Percentiles rank a stretch among this genome's conserved stretches.
These are phyloP conservation scores for Alnus rubra DNA, from an alignment of 306 rosid species.

Conservation along the genomic window DNA sequence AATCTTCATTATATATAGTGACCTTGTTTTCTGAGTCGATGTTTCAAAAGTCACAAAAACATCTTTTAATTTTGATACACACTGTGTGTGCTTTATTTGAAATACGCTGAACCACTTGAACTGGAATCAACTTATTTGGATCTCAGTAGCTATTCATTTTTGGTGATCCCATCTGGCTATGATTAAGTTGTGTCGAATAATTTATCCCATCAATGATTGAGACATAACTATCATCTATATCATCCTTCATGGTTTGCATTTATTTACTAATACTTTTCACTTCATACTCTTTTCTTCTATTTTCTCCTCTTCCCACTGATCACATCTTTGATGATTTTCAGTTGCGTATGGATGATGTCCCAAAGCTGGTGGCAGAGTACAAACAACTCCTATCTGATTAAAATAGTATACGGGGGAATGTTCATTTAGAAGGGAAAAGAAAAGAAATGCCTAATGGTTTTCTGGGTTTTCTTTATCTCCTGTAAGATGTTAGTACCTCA, in stretches of 20 bases:
- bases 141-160: neutral
- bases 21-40: neutral
- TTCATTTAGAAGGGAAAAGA: neutral
- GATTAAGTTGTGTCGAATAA: neutral
- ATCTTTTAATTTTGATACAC: neutral
- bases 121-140: neutral
- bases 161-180: neutral
- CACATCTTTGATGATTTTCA: slow-evolving; percentile 35
- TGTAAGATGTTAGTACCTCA: neutral
- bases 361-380: slow-evolving; percentile 78
- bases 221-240: neutral
- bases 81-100: neutral
- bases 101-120: neutral
- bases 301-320: slow-evolving; percentile 16
- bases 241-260: neutral
- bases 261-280: neutral
- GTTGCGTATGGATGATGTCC: slow-evolving; percentile 87
- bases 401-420: neutral
- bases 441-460: neutral
- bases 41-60: neutral
- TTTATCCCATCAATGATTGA: neutral
- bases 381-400: slow-evolving; percentile 46
- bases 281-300: neutral
- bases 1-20: neutral
- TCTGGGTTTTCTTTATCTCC: neutral